Base-by-base conservation (phyloP, 176 grass and related monocot species). In the Carex kokanica region DNA sequence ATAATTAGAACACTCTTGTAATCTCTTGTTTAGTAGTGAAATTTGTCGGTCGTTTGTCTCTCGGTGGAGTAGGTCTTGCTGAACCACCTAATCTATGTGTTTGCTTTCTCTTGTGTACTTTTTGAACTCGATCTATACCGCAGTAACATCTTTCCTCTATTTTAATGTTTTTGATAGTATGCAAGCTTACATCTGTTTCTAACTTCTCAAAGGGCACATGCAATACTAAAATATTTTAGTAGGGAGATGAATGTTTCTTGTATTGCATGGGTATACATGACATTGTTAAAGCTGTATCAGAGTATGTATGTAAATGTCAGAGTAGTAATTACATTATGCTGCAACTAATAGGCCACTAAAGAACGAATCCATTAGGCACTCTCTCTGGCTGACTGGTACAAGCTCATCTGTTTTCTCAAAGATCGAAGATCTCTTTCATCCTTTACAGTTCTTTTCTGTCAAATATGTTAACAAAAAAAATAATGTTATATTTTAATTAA, bases 371-470 rank as follows among this genome's bases (percentile, higher is more conserved):
- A 49, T 41, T 0, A 97, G 88, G 32, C 92, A 92, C 47, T 92
- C 92, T 92, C 92, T 84, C 49, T 72, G 52, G 92, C 90, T 15
- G 90, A 94, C 64, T 78, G 54, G 2, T 86, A 92, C 0, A 64
- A 84, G 60, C 83, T 84, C 45, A 97, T 85, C 14, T 88, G 92
- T 63, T 92, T 97, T 87, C 87, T 94, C 24, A 94, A 90, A 15
- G 90, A 94, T 18, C 95, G 88, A 43, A 97, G 92, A 53, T 94
- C 92, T 71, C 92, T 86, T 58, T 92, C 90, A 11, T 92, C 88
- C 31, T 88, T 92, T 72, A 54, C 3, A 6, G 88, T 86, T 66
- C 79, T 80, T 25, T 58, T 86, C 95, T 97, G 74, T 68, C 5
- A 83, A 14, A 66, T 55, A 69, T 54, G 40, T 83, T 58, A 45